Conservation (phyloP, 73 alveolate genomes). For the Paraurostyla sp. region DNA sequence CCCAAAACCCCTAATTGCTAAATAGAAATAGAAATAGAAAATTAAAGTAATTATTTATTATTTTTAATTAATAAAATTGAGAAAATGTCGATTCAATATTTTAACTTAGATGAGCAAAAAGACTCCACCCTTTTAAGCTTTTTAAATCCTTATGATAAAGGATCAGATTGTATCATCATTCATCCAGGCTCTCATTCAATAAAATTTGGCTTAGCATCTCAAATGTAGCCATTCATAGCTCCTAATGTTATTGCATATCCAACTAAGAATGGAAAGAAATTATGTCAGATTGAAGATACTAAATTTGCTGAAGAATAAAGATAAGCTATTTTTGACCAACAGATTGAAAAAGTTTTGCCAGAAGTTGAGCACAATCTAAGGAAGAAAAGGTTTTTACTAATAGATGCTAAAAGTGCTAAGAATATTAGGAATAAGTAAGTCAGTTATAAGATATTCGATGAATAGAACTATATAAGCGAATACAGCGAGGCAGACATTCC, state of each 20-base stretch:
- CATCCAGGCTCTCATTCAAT: slow-evolving; percentile 65
- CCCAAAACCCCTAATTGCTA: too few species aligned
- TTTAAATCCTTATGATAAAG: slow-evolving; percentile 26
- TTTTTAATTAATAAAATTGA: too few species aligned
- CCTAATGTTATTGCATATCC: slow-evolving; percentile 64
- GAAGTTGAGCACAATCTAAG: slow-evolving; percentile 45
- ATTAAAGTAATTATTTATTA: too few species aligned
- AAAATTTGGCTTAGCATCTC: slow-evolving; percentile 46
- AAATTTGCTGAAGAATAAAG: neutral
- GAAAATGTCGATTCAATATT: slow-evolving; percentile 26
- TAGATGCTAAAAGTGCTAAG: slow-evolving; percentile 64
- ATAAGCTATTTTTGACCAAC: slow-evolving; percentile 21
- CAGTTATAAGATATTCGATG: slow-evolving; percentile 45
- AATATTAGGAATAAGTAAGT: slow-evolving; percentile 58
- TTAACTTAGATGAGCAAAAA: slow-evolving; percentile 25
- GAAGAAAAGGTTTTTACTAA: slow-evolving; percentile 32
- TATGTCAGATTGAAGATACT: neutral
- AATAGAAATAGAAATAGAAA: too few species aligned
- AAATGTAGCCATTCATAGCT: slow-evolving; percentile 37
- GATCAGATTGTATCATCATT: slow-evolving; percentile 47
- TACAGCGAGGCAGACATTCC: neutral
- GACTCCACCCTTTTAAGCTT: slow-evolving; percentile 3
- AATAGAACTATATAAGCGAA: neutral
- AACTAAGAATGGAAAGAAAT: slow-evolving; percentile 1
- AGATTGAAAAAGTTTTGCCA: slow-evolving; percentile 33